Conservation (phyloP, 345 rosid genomes). For the Salix arbutifolia region DNA sequence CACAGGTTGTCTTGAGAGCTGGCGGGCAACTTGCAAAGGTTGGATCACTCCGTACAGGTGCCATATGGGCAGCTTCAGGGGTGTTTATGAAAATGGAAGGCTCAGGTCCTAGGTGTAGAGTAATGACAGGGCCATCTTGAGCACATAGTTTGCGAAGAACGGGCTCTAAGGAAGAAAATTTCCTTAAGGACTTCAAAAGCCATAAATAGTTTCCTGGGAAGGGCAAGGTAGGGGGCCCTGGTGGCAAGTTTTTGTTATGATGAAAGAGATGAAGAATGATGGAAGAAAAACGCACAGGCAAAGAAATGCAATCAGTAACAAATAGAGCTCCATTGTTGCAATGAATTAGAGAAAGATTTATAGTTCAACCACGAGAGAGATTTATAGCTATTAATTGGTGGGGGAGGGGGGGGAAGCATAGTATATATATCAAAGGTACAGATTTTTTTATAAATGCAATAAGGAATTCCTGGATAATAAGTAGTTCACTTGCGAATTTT, state of each 20-base stretch:
- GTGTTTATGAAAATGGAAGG: conserved; percentile 17
- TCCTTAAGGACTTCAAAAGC: conserved; percentile 5
- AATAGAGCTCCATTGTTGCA: conserved; percentile 3
- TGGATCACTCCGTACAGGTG: not conserved
- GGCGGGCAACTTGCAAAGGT: conserved; percentile 10
- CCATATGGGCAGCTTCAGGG: conserved; percentile 11
- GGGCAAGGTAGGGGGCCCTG: conserved; percentile 5
- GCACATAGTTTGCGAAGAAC: conserved; percentile 11
- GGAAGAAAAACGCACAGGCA: not conserved
- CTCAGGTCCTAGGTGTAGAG: conserved; percentile 7
- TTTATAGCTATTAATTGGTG: not conserved
- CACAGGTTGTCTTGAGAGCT: not conserved
- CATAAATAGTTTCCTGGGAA: conserved; percentile 4
- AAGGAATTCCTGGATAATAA: too few species aligned
- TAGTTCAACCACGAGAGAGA: not conserved
- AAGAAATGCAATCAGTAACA: not conserved
- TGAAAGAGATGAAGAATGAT: not conserved
- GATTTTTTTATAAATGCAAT: not conserved
- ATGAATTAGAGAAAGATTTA: not conserved
- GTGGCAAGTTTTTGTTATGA: not conserved
- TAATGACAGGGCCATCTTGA: conserved; percentile 13
- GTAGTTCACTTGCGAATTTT: not conserved
- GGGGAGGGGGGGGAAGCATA: not conserved
- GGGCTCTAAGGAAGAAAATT: conserved; percentile 9
- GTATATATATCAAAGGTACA: not conserved